These are phyloP conservation scores for Marsdenia floribunda DNA, from an alignment of 257 asterid genomes.

Conservation along the genomic window DNA sequence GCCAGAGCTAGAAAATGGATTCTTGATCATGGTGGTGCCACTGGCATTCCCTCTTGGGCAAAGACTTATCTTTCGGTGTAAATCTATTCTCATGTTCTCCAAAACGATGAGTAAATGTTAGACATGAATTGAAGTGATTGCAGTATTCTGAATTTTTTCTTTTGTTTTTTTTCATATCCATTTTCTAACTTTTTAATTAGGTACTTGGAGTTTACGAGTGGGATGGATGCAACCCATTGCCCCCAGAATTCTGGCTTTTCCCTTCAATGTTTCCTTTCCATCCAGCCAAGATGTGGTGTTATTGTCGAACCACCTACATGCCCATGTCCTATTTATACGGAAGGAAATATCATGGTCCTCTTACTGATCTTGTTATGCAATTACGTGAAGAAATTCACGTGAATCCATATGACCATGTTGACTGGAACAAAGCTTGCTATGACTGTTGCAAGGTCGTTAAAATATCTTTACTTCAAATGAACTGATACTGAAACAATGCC, in stretches of 20 bases:
- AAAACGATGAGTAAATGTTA: no score
- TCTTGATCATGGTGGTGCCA: slow-evolving; percentile 21
- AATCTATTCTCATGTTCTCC: background rate
- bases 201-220: slow-evolving; percentile 86
- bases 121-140: no score
- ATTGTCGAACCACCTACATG: slow-evolving; percentile 77
- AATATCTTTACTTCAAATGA: background rate
- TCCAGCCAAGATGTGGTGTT: slow-evolving; percentile 93
- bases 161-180: no score
- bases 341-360: slow-evolving; percentile 52
- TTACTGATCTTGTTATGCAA: slow-evolving; percentile 54
- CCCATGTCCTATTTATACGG: slow-evolving; percentile 85
- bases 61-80: slow-evolving; percentile 69
- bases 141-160: no score
- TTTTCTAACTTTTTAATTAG: no score
- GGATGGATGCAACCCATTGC: slow-evolving; percentile 92
- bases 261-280: slow-evolving; percentile 70
- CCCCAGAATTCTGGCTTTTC: slow-evolving; percentile 84
- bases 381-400: slow-evolving; percentile 58
- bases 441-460: slow-evolving; percentile 56
- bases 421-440: slow-evolving; percentile 80
- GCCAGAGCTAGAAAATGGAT: slow-evolving; percentile 65
- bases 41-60: slow-evolving; percentile 81
- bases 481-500: no score
- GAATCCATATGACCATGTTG: slow-evolving; percentile 44